Evolutionary conservation across 129 eudicot species (phyloP).

Genomic region (Pseudognaphalium luteoalbum): DNA sequence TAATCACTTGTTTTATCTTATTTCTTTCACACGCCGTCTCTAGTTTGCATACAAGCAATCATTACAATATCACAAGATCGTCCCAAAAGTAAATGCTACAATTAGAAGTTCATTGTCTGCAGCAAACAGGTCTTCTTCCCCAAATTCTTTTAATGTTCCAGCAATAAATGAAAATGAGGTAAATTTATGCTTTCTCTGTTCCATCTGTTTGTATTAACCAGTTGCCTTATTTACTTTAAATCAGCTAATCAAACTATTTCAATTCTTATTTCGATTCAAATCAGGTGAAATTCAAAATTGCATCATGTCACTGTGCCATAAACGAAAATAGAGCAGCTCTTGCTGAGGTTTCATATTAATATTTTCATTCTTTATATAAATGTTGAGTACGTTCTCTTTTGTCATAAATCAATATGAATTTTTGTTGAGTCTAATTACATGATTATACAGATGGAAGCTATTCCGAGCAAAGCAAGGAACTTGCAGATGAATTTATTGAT

Average conservation of each 20-base stretch:
- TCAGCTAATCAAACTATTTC: background rate
- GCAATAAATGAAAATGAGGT: constrained; percentile 92
- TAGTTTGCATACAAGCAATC: constrained; percentile 90
- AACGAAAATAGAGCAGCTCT: constrained; percentile 87
- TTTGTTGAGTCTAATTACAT: constrained; percentile 13
- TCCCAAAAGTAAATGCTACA: constrained; percentile 63
- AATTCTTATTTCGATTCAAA: constrained; percentile 8
- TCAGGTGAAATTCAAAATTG: constrained; percentile 92
- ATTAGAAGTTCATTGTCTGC: constrained; percentile 69
- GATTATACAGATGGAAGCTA: constrained; percentile 75
- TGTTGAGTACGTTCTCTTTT: background rate
- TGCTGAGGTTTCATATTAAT: constrained; percentile 54
- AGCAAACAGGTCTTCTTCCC: constrained; percentile 81
- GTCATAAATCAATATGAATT: constrained; percentile 8
- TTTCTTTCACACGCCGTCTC: constrained; percentile 15
- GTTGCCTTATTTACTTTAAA: background rate
- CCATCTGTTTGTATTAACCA: constrained; percentile 4
- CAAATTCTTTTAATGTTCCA: constrained; percentile 60
- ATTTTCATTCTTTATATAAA: background rate
- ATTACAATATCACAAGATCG: constrained; percentile 67
- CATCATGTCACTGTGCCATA: constrained; percentile 69
- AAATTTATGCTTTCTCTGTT: constrained; percentile 18
- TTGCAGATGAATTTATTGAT: constrained; percentile 82
- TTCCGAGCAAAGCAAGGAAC: constrained; percentile 77
- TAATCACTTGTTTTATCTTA: constrained; percentile 1